Conservation (phyloP, 371 early-diverging fungal species). For the Phascolomyces articulosus region DNA sequence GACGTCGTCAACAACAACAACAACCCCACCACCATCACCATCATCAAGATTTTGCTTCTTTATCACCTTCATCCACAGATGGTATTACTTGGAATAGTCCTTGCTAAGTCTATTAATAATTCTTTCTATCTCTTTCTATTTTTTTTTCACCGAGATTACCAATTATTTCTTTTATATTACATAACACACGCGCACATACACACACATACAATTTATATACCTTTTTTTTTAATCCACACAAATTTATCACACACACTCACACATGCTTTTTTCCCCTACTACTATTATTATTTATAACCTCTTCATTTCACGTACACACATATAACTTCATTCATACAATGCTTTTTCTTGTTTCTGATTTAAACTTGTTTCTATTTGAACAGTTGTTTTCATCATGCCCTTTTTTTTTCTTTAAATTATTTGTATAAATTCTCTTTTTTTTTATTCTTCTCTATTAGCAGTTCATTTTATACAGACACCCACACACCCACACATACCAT, state of each 20-base stretch:
- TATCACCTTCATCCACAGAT: constrained; percentile 8
- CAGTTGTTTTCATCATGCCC: constrained; percentile 9
- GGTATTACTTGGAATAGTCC: background rate
- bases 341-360: background rate
- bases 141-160: background rate
- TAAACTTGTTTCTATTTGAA: background rate
- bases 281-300: no score
- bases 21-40: constrained; percentile 12
- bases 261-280: background rate
- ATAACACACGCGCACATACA: background rate
- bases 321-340: no score
- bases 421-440: background rate
- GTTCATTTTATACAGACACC: no score
- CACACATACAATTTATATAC: background rate
- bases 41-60: constrained; percentile 9
- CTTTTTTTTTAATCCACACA: no score
- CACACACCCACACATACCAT: background rate
- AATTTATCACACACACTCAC: background rate
- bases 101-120: background rate
- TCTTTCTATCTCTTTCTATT: background rate
- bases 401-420: constrained; percentile 4
- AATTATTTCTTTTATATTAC: background rate
- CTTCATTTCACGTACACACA: no score
- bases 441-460: no score
- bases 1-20: constrained; percentile 21